A percentile compares a stretch with the other conserved stretches of the same genome.
Evolutionary conservation across 495 filamentous ascomycete genomes (phyloP).

Genomic region (Xylaria venustula): DNA sequence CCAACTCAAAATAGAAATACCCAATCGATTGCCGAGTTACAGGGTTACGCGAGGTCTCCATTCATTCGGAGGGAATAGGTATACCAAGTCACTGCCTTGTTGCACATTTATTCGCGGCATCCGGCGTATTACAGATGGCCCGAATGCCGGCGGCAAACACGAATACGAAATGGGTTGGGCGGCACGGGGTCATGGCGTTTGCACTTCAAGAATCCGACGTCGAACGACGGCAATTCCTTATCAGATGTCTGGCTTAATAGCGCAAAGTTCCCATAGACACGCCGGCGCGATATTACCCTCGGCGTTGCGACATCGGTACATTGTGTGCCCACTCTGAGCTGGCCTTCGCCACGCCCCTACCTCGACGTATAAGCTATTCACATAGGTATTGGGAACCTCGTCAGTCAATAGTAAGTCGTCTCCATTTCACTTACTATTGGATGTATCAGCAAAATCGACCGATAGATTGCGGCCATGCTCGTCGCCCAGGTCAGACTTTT

Average conservation of each 20-base stretch:
- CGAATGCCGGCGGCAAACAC: conserved; percentile 14
- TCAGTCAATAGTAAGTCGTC: not conserved
- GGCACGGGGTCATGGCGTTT: not conserved
- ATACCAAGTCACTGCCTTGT: not conserved
- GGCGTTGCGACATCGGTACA: not conserved
- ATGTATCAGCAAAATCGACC: not conserved
- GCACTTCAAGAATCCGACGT: not conserved
- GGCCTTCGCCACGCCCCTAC: too few relatives aligned
- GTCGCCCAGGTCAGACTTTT: not conserved
- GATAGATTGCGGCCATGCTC: not conserved
- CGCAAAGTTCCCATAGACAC: not conserved
- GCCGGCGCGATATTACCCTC: not conserved
- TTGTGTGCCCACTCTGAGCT: too few relatives aligned
- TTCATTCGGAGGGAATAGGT: not conserved
- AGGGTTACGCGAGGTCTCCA: not conserved
- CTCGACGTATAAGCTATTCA: too few relatives aligned
- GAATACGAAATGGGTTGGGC: conserved; percentile 5
- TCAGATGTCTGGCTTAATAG: not conserved
- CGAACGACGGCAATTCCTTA: conserved; percentile 3
- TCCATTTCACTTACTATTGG: too few relatives aligned
- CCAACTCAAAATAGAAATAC: conserved; percentile 2
- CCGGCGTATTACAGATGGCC: not conserved
- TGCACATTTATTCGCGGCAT: not conserved
- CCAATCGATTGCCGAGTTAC: not conserved
- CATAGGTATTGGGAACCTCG: too few relatives aligned